Evolutionary conservation across 78 protist species (phyloP).

Genomic region (Creolimax fragrantissima): DNA sequence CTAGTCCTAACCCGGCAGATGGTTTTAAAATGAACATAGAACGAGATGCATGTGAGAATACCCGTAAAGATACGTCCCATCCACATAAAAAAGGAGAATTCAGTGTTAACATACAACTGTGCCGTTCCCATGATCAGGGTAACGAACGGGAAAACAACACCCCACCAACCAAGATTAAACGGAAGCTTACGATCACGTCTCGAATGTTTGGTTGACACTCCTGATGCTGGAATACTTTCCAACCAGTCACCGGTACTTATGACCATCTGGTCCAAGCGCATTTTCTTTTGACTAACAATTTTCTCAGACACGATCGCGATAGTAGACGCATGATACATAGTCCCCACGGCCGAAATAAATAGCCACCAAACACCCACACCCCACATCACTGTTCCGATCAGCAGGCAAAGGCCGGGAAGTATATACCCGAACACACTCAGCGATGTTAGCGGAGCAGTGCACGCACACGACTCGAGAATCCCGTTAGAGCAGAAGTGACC

Average conservation of each 20-base stretch:
- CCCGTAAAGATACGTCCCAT: slow-evolving; percentile 4
- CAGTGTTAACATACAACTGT: background rate
- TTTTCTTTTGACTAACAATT: background rate
- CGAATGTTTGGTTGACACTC: too few relatives aligned
- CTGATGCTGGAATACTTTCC: too few relatives aligned
- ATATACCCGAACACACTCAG: background rate
- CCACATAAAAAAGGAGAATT: slow-evolving; percentile 18
- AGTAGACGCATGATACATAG: background rate
- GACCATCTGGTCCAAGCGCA: background rate
- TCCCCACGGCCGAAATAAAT: background rate
- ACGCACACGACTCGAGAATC: background rate
- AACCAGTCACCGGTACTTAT: background rate
- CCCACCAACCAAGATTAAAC: slow-evolving; percentile 11
- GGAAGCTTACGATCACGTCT: background rate
- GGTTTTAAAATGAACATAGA: slow-evolving; percentile 10
- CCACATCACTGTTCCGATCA: background rate
- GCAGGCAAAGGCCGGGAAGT: background rate
- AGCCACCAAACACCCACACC: background rate
- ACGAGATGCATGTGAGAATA: background rate
- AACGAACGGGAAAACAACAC: background rate
- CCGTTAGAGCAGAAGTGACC: background rate
- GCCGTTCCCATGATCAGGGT: background rate
- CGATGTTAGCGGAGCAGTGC: background rate
- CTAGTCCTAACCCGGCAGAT: background rate
- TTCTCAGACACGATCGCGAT: background rate